Conservation (phyloP, 768 basidiomycete genomes). For the Macrolepiota dolichaula region DNA sequence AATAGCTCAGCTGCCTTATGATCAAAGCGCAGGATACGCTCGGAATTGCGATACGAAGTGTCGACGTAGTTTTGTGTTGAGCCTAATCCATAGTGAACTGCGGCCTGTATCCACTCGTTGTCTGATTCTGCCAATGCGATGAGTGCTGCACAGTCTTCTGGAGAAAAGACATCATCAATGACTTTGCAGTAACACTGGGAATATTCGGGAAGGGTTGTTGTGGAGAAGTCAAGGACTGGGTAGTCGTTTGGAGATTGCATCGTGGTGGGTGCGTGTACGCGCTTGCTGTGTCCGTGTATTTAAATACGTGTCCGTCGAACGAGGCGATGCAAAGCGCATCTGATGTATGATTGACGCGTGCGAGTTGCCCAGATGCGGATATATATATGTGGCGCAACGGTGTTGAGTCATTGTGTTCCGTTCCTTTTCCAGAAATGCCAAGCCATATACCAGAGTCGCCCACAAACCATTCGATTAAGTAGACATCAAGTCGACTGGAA, state of each 20-base stretch:
- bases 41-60: constrained; percentile 36
- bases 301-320: too few species aligned
- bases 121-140: constrained; percentile 33
- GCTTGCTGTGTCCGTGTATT: too few species aligned
- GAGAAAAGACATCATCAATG: constrained; percentile 37
- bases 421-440: too few species aligned
- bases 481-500: not conserved
- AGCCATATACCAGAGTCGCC: not conserved
- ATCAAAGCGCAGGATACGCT: constrained; percentile 35
- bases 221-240: constrained; percentile 41
- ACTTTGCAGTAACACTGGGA: constrained; percentile 37
- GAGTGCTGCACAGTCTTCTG: too few species aligned
- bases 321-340: too few species aligned
- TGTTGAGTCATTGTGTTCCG: too few species aligned
- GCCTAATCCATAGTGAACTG: constrained; percentile 18
- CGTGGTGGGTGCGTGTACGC: not conserved
- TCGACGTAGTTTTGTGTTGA: constrained; percentile 28
- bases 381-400: too few species aligned
- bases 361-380: too few species aligned
- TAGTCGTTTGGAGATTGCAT: too few species aligned
- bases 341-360: too few species aligned
- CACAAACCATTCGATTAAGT: not conserved
- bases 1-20: constrained; percentile 28
- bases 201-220: constrained; percentile 34
- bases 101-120: constrained; percentile 38